Conservation (phyloP, 192 early-diverging fungal species). For the Coemansia sp. region DNA sequence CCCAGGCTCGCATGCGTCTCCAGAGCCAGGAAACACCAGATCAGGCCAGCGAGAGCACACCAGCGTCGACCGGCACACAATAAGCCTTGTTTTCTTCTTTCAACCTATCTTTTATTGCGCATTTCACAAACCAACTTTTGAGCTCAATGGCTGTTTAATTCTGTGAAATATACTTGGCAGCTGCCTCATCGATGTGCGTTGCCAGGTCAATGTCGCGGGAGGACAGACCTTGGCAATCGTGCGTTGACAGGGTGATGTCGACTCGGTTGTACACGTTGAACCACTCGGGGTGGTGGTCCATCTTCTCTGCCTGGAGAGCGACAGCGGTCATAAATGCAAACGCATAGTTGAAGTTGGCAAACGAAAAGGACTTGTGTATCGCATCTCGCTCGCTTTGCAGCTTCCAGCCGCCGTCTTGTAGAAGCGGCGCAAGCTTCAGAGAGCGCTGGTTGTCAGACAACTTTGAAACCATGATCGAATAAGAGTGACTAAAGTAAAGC, state of each 20-base stretch:
- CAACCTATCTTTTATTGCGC: background rate
- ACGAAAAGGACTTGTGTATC: slow-evolving; percentile 73
- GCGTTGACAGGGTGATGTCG: slow-evolving; percentile 86
- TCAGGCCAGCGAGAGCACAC: slow-evolving; percentile 18
- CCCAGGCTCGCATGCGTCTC: slow-evolving; percentile 75
- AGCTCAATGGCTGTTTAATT: background rate
- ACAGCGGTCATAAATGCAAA: slow-evolving; percentile 96
- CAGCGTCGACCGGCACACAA: slow-evolving; percentile 12
- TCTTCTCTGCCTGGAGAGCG: slow-evolving; percentile 85
- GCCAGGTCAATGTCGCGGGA: slow-evolving; percentile 75
- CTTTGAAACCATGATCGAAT: slow-evolving; percentile 22
- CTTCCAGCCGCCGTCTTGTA: slow-evolving; percentile 57
- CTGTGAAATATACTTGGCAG: slow-evolving; percentile 5
- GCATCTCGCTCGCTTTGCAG: slow-evolving; percentile 67
- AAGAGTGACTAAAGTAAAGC: background rate
- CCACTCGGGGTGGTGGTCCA: slow-evolving; percentile 96
- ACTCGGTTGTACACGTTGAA: slow-evolving; percentile 94
- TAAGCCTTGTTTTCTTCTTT: background rate
- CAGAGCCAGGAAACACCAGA: slow-evolving; percentile 53
- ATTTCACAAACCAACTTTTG: background rate
- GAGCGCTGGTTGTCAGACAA: slow-evolving; percentile 32
- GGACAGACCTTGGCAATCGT: slow-evolving; percentile 84
- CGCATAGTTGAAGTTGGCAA: slow-evolving; percentile 81
- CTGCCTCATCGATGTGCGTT: slow-evolving; percentile 62
- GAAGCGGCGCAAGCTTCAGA: slow-evolving; percentile 28